Evolutionary conservation across 148 eudicot genomes (phyloP), one percentile per base, ranked within the genome.

Genomic region (Rhododendron mucronatum): DNA sequence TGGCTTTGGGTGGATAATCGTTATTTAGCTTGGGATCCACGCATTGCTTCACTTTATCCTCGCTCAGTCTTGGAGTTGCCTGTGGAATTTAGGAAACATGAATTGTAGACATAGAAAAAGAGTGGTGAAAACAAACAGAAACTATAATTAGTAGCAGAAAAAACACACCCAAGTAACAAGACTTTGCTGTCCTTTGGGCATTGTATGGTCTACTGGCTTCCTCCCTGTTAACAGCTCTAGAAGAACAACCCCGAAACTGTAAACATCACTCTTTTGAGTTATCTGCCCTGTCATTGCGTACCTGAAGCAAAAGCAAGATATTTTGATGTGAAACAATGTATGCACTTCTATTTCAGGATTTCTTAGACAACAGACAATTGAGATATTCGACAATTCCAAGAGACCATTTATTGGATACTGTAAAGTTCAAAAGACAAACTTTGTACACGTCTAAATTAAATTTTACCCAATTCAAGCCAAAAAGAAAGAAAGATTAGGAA

Each of bases 231-330:
- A 91, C 61, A 96, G 96, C 86, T 96, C 99, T 33, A 96, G 84
- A 85, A 96, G 98, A 88, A 96, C 99, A 30, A 95, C 99, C 13
- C 99, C 99, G 33, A 96, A 96, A 89, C 99, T 96, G 89, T 96
- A 96, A 50, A 96, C 99, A 75, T 96, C 99, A 81, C 98, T 95
- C 80, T 96, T 96, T 86, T 95, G 95, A 65, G 99, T 96, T 86
- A 95, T 94, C 87, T 96, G 98, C 83, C 99, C 99, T 5, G 99
- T 96, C 99, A 95, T 95, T 71, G 99, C 99, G 82, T 96, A 96
- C 92, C 99, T 96, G 91, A 50, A 73, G 23, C 59, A 39, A 55
- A 50, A 84, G 5, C 61, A 50, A 78, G 57, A 83, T 18, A 78
- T 44, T 35, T 6, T 5, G 13, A 26, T 69, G 16, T 83, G 78